phyloP scores from a whole-genome alignment of 2,329 filamentous ascomycete species.

The Xylariaceae sp. region DNA sequence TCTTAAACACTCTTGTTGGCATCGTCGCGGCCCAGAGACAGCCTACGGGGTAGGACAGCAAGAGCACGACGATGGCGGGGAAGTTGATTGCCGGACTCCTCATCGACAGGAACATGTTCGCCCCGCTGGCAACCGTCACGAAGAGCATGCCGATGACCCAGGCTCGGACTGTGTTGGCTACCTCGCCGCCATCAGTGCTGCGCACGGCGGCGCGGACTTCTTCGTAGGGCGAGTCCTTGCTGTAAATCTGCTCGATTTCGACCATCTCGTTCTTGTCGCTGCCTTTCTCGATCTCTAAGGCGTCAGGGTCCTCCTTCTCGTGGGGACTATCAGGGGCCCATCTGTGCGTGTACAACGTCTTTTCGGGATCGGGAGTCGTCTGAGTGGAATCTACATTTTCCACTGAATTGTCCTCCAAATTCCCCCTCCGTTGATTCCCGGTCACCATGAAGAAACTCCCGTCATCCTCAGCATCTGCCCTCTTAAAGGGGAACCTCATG shows the following conservation, averaged over 20 bases:
- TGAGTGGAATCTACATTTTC: slow-evolving; percentile 20
- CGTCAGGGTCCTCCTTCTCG: slow-evolving; percentile 29
- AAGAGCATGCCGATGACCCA: slow-evolving; percentile 43
- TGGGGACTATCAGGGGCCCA: slow-evolving; percentile 34
- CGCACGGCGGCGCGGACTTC: slow-evolving; percentile 41
- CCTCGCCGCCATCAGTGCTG: slow-evolving; percentile 39
- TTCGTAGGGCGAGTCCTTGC: slow-evolving; percentile 37
- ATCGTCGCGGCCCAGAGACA: slow-evolving; percentile 39
- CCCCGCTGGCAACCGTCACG: slow-evolving; percentile 38
- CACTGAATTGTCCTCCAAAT: slow-evolving; percentile 23
- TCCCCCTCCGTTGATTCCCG: slow-evolving; percentile 7
- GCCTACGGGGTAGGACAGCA: slow-evolving; percentile 42
- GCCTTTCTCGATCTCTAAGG: slow-evolving; percentile 30
- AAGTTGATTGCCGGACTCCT: slow-evolving; percentile 35
- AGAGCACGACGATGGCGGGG: slow-evolving; percentile 36
- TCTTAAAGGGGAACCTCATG: slow-evolving; percentile 14
- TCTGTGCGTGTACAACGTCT: slow-evolving; percentile 32
- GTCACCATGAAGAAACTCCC: slow-evolving; percentile 12
- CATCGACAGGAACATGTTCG: slow-evolving; percentile 37
- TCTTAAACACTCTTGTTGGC: slow-evolving; percentile 38
- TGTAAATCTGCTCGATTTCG: slow-evolving; percentile 32
- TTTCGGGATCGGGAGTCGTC: slow-evolving; percentile 28
- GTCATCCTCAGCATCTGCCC: slow-evolving; percentile 5
- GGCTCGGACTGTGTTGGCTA: slow-evolving; percentile 40
- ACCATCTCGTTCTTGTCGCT: slow-evolving; percentile 32